A percentile compares a stretch with the other conserved stretches of the same genome.
Conservation (phyloP, 1,284 basidiomycete genomes). For the Sporisorium sorghi region DNA sequence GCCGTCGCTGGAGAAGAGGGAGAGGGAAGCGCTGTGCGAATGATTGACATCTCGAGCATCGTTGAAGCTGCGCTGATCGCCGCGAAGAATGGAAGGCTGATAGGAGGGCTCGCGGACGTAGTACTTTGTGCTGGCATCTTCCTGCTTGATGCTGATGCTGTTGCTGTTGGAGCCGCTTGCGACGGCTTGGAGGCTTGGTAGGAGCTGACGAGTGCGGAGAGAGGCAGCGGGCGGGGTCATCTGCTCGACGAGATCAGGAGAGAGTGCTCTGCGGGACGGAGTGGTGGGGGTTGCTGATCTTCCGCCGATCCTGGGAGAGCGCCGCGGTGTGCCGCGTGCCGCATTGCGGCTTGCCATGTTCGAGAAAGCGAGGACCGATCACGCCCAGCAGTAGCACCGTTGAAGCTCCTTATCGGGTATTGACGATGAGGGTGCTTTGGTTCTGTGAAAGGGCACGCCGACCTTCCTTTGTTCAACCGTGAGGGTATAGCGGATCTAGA, state of each 20-base stretch:
- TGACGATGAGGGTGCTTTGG: too few relatives aligned
- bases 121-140: conserved; percentile 33
- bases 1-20: conserved; percentile 44
- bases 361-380: neutral
- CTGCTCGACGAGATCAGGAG: conserved; percentile 32
- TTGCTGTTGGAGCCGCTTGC: conserved; percentile 17
- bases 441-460: neutral
- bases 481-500: neutral
- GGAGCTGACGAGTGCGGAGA: conserved; percentile 7
- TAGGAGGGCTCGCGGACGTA: conserved; percentile 41
- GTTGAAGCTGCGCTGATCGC: conserved; percentile 42
- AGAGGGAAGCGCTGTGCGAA: conserved; percentile 37
- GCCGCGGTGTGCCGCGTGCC: conserved; percentile 15
- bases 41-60: conserved; percentile 25
- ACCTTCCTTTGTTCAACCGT: neutral
- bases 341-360: conserved; percentile 23
- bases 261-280: conserved; percentile 20
- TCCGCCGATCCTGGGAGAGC: conserved; percentile 27
- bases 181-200: neutral
- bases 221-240: conserved; percentile 26
- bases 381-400: neutral
- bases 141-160: conserved; percentile 44
- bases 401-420: neutral
- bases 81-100: conserved; percentile 30
- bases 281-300: conserved; percentile 26